phyloP scores from a whole-genome alignment of 1,139 yeast genomes.

The Pneumocystis wakefieldiae region DNA sequence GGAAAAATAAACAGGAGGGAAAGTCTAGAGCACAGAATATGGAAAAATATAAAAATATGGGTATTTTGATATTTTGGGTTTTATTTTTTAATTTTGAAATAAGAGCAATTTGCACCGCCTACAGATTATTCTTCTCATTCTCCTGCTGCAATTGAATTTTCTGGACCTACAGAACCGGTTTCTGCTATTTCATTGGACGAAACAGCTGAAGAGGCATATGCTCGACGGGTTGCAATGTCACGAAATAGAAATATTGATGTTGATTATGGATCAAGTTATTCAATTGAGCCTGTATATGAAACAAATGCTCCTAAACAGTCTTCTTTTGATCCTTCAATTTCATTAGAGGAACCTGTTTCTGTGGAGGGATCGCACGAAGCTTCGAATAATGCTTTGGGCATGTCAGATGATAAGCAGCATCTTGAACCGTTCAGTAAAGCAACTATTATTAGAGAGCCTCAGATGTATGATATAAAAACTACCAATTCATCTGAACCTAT shows the following conservation, averaged over 20 bases:
- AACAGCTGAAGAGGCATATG: constrained; percentile 2
- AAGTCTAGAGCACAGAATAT: not conserved
- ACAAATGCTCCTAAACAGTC: not conserved
- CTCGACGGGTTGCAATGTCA: constrained; percentile 1
- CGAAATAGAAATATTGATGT: not conserved
- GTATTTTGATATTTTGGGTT: not conserved
- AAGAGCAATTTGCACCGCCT: not conserved
- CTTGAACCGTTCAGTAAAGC: not conserved
- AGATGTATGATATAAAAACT: not conserved
- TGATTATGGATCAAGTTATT: not conserved
- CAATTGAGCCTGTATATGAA: not conserved
- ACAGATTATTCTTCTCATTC: not conserved
- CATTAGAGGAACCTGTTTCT: not conserved
- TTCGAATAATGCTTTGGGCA: not conserved
- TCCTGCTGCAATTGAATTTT: not conserved
- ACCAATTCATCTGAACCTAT: not conserved
- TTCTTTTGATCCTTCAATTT: not conserved
- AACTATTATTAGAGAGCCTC: not conserved
- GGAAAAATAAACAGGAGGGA: constrained; percentile 12
- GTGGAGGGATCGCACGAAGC: not conserved
- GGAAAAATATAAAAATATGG: not conserved
- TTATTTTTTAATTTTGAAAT: not conserved
- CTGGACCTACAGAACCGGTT: not conserved
- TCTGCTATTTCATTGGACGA: not conserved
- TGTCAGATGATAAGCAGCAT: not conserved